phyloP scores from a whole-genome alignment of 345 rosid species.

The Salix suchowensis region DNA sequence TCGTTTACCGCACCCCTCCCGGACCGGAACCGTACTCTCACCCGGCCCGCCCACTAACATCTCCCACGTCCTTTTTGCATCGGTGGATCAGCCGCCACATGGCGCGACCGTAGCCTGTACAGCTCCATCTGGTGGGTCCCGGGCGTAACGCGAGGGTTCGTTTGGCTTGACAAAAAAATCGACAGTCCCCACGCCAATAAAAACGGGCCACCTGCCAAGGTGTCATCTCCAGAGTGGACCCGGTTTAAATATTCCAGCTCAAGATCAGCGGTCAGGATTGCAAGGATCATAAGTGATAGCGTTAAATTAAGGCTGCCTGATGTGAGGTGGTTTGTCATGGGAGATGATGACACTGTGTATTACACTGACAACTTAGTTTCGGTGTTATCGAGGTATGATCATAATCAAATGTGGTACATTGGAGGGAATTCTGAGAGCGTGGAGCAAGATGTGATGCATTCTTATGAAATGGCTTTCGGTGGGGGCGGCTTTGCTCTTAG shows the following conservation, averaged over 20 bases:
- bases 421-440: slow-evolving; percentile 80
- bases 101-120: slow-evolving; percentile 55
- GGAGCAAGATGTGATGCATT: slow-evolving; percentile 63
- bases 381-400: slow-evolving; percentile 61
- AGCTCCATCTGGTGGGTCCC: slow-evolving; percentile 62
- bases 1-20: slow-evolving; percentile 20
- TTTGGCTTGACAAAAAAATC: slow-evolving; percentile 54
- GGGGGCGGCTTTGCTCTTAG: slow-evolving; percentile 89
- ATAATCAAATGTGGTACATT: slow-evolving; percentile 69
- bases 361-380: slow-evolving; percentile 58
- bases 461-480: slow-evolving; percentile 84
- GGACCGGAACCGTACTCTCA: neutral
- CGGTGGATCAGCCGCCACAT: slow-evolving; percentile 56
- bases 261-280: slow-evolving; percentile 66
- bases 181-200: neutral
- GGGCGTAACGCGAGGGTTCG: slow-evolving; percentile 51
- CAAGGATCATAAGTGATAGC: slow-evolving; percentile 66
- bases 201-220: slow-evolving; percentile 29
- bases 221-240: slow-evolving; percentile 55
- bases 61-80: slow-evolving; percentile 66
- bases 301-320: slow-evolving; percentile 34
- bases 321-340: slow-evolving; percentile 93
- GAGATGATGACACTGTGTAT: slow-evolving; percentile 85
- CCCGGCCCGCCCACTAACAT: slow-evolving; percentile 42
- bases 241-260: slow-evolving; percentile 54